A percentile compares a stretch with the other conserved stretches of the same genome.
These are phyloP conservation scores for Discostella pseudostelligera DNA, from an alignment of 108 stramenopile genomes.

Conservation along the genomic window DNA sequence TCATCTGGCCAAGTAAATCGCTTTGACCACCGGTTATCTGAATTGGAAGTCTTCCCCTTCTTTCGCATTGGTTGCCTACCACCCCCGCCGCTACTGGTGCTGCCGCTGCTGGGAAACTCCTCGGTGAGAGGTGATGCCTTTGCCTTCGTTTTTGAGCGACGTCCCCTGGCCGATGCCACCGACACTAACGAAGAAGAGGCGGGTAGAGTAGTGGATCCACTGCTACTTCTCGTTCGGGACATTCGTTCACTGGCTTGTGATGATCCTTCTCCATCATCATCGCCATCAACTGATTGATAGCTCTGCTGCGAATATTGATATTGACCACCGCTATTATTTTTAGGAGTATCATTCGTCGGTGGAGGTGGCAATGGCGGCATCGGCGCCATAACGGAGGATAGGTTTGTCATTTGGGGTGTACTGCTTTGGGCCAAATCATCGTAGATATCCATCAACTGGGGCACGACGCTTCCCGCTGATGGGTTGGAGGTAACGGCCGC, in stretches of 20 bases:
- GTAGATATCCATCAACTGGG: constrained; percentile 77
- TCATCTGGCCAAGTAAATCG: constrained; percentile 89
- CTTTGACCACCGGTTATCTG: constrained; percentile 82
- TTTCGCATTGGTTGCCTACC: constrained; percentile 26
- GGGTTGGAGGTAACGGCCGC: constrained; percentile 2
- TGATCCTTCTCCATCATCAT: not conserved
- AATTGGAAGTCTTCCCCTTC: constrained; percentile 43
- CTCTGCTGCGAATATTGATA: not conserved
- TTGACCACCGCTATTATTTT: too few relatives aligned
- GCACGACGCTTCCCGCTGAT: constrained; percentile 43
- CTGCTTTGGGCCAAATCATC: constrained; percentile 76
- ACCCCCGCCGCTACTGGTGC: not conserved
- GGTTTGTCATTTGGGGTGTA: constrained; percentile 51
- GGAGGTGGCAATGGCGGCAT: not conserved
- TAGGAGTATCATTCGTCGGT: not conserved
- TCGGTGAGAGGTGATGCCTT: not conserved
- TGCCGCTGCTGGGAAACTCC: not conserved
- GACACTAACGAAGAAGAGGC: not conserved
- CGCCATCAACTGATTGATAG: not conserved
- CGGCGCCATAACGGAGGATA: not conserved
- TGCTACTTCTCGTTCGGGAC: not conserved
- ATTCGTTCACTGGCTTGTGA: not conserved
- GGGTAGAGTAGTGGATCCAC: not conserved
- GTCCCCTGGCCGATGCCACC: constrained; percentile 1
- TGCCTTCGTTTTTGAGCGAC: not conserved